Percentiles rank a stretch among this genome's conserved stretches.
Conservation (phyloP, 2,329 filamentous ascomycete genomes). For the Aureobasidium sp. region DNA sequence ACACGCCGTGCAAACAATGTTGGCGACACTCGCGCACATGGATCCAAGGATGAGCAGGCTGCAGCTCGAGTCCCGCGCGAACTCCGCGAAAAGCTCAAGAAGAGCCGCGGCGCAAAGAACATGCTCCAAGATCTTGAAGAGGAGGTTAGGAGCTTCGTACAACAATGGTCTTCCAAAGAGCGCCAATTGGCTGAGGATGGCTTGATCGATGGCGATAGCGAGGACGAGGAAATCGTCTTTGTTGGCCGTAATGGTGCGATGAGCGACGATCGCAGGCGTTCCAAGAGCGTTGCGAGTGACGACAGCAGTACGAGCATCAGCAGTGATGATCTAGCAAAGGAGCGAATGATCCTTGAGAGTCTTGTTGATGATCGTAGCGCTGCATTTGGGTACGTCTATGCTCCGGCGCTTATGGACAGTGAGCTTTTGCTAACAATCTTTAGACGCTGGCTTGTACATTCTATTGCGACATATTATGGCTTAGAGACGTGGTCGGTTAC, state of each 20-base stretch:
- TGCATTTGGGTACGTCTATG: conserved; percentile 65
- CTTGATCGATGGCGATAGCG: conserved; percentile 42
- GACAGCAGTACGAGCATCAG: conserved; percentile 3
- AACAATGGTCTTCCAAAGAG: conserved; percentile 51
- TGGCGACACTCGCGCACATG: conserved; percentile 19
- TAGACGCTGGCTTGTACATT: conserved; percentile 87
- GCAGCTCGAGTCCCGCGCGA: conserved; percentile 64
- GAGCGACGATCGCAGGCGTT: conserved; percentile 49
- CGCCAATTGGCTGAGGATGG: conserved; percentile 43
- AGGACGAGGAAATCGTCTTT: conserved; percentile 88
- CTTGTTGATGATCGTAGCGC: conserved; percentile 67
- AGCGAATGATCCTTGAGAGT: conserved; percentile 75
- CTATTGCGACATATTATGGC: conserved; percentile 87
- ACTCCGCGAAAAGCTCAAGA: conserved; percentile 73
- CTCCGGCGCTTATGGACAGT: not conserved
- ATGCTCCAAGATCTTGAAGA: conserved; percentile 80
- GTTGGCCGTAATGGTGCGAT: conserved; percentile 63
- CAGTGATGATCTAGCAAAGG: conserved; percentile 44
- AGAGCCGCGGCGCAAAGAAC: conserved; percentile 65
- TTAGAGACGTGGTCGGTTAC: conserved; percentile 76
- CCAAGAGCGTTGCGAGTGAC: conserved; percentile 38
- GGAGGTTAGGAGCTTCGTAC: conserved; percentile 70
- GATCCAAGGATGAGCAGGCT: conserved; percentile 36
- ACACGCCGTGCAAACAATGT: conserved; percentile 24
- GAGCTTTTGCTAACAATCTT: not conserved